Evolutionary conservation across 2,329 filamentous ascomycete genomes (phyloP), one percentile per base, ranked within the genome.

Genomic region (Zasmidium cellare): DNA sequence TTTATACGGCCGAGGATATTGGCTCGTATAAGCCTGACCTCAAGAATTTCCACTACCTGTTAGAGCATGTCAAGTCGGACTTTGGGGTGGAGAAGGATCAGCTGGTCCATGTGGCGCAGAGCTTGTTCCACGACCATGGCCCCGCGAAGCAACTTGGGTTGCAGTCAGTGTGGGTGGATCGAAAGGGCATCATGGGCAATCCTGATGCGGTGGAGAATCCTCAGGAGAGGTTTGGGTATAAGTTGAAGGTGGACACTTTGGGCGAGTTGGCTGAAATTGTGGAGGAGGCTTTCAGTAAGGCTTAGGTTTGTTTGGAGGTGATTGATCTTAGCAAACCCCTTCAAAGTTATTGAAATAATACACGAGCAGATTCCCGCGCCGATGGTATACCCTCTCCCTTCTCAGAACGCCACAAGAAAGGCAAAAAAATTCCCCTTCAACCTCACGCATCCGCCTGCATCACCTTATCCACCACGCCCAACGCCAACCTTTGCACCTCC

Each of bases 21-120:
- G 87, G 89, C 1, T 80, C 77, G 6, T 92, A 91, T 72, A 92
- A 92, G 76, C 89, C 89, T 0, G 75, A 82, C 60, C 69, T 74
- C 38, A 70, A 71, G 24, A 91, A 90, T 66, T 92, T 92, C 63
- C 77, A 82, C 56, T 87, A 88, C 67, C 75, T 91, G 73, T 75
- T 90, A 14, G 69, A 72, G 14, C 76, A 80, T 31, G 80, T 83
- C 18, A 74, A 81, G 66, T 65, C 72, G 2, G 80, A 84, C 5
- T 81, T 88, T 52, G 85, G 82, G 0, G 70, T 89, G 0, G 77
- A 80, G 25, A 84, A 82, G 63, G 74, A 75, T 0, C 76, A 85
- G 60, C 76, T 91, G 46, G 68, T 90, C 62, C 87, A 90, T 69
- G 87, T 88, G 0, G 89, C 88, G 53, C 82, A 88, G 72, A 87